Conservation (phyloP, 805 yeast species). For the Wickerhamomyces canadensis region DNA sequence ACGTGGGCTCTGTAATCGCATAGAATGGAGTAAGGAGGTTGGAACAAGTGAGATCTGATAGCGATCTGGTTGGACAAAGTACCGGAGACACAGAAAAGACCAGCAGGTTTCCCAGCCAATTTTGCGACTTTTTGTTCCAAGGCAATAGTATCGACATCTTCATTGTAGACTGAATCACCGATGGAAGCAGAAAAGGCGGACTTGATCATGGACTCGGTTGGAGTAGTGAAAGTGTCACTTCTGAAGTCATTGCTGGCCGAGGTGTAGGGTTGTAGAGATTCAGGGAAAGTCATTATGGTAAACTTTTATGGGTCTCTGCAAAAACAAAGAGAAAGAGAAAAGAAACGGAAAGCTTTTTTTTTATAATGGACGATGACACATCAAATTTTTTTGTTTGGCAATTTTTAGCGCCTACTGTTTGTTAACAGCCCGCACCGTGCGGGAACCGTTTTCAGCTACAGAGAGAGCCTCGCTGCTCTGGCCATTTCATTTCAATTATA, state of each 20-base stretch:
- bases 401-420: background rate
- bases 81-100: conserved; percentile 81
- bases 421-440: too few relatives aligned
- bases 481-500: too few relatives aligned
- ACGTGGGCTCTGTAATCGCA: conserved; percentile 86
- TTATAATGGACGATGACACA: conserved; percentile 1
- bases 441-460: too few relatives aligned
- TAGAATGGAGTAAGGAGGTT: conserved; percentile 78
- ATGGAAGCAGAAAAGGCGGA: conserved; percentile 53
- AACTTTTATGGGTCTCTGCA: background rate
- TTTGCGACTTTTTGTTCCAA: conserved; percentile 62
- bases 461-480: too few relatives aligned
- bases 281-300: conserved; percentile 1
- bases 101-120: conserved; percentile 77
- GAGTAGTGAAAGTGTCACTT: conserved; percentile 89
- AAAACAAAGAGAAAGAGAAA: background rate
- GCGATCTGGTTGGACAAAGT: conserved; percentile 89
- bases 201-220: conserved; percentile 67
- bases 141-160: conserved; percentile 63
- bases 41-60: conserved; percentile 67
- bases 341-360: background rate
- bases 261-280: conserved; percentile 55
- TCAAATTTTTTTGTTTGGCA: background rate
- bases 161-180: conserved; percentile 87
- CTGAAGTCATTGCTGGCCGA: conserved; percentile 47